Evolutionary conservation across 2,329 filamentous ascomycete species (phyloP).

Genomic region (Microdochium nivale): DNA sequence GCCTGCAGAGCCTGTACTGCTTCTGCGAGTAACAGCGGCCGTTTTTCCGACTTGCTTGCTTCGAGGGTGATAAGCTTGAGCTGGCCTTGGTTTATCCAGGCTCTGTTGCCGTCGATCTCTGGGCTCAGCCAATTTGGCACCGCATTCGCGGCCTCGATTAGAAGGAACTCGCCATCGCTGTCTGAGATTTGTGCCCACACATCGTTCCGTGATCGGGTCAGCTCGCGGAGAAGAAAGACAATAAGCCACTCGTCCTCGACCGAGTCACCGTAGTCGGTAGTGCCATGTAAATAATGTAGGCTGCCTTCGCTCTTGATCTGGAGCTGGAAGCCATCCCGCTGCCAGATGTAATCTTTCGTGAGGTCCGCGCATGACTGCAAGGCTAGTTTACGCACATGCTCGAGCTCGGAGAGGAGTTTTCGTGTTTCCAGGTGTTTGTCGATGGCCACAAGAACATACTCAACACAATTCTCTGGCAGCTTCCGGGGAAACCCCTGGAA

Average conservation of each 20-base stretch:
- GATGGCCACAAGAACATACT: slow-evolving; percentile 73
- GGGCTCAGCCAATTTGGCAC: slow-evolving; percentile 88
- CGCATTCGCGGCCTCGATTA: slow-evolving; percentile 85
- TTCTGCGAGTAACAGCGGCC: slow-evolving; percentile 50
- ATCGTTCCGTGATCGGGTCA: slow-evolving; percentile 63
- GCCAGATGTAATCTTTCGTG: slow-evolving; percentile 90
- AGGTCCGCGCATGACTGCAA: slow-evolving; percentile 52
- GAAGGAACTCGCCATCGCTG: slow-evolving; percentile 87
- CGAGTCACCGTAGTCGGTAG: slow-evolving; percentile 84
- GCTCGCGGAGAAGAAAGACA: slow-evolving; percentile 76
- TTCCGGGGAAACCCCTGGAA: slow-evolving; percentile 23
- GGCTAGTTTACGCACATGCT: slow-evolving; percentile 62
- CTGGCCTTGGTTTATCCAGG: slow-evolving; percentile 78
- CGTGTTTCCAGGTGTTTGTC: slow-evolving; percentile 45
- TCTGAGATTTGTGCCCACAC: slow-evolving; percentile 81
- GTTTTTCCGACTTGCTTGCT: slow-evolving; percentile 23
- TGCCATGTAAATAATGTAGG: slow-evolving; percentile 60
- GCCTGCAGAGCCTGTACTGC: slow-evolving; percentile 54
- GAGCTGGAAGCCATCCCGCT: slow-evolving; percentile 72
- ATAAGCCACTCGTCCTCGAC: slow-evolving; percentile 97
- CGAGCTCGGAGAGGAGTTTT: slow-evolving; percentile 57
- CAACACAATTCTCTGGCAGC: slow-evolving; percentile 75
- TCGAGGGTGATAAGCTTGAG: slow-evolving; percentile 63
- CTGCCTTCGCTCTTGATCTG: slow-evolving; percentile 50
- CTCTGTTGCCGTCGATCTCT: slow-evolving; percentile 76